These are phyloP conservation scores for Phyllosticta citriasiana DNA, from an alignment of 2,329 filamentous ascomycete species.

Conservation along the genomic window DNA sequence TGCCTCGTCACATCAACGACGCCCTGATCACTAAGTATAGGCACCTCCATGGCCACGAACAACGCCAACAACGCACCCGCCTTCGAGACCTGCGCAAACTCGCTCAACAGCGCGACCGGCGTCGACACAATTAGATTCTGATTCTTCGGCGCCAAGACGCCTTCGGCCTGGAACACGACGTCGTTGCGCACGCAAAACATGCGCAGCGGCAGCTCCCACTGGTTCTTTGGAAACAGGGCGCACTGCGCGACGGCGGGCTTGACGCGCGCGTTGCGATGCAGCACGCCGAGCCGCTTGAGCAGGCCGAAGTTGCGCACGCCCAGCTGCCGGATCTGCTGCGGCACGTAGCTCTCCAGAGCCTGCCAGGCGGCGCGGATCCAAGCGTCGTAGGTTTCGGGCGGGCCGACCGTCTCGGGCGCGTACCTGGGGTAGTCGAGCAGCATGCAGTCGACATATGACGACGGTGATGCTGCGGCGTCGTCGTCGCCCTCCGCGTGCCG, in stretches of 20 bases:
- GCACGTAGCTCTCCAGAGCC: slow-evolving; percentile 54
- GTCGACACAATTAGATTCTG: slow-evolving; percentile 38
- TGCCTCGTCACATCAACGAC: slow-evolving; percentile 31
- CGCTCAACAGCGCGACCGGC: slow-evolving; percentile 43
- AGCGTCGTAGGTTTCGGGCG: slow-evolving; percentile 35
- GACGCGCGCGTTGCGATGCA: slow-evolving; percentile 39
- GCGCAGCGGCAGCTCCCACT: slow-evolving; percentile 52
- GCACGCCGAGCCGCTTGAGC: slow-evolving; percentile 39
- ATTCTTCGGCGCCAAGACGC: slow-evolving; percentile 48
- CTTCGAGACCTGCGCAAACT: slow-evolving; percentile 29
- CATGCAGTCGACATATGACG: slow-evolving; percentile 46
- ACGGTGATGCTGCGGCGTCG: no score
- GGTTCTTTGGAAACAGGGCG: slow-evolving; percentile 52
- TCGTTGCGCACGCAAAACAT: slow-evolving; percentile 42
- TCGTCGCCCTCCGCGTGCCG: slow-evolving; percentile 25
- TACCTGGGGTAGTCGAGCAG: slow-evolving; percentile 48
- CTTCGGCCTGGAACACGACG: slow-evolving; percentile 51
- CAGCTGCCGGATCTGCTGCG: slow-evolving; percentile 52
- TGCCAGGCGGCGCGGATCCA: slow-evolving; percentile 47
- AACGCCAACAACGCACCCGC: slow-evolving; percentile 46
- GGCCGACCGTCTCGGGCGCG: slow-evolving; percentile 36
- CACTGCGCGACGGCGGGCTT: slow-evolving; percentile 64
- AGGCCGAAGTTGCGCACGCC: slow-evolving; percentile 70
- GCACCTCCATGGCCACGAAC: slow-evolving; percentile 43
- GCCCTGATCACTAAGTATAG: slow-evolving; percentile 47